Evolutionary conservation across 1,139 yeast genomes (phyloP), one percentile per base, ranked within the genome.

Genomic region (Wickerhamiella infanticola): DNA sequence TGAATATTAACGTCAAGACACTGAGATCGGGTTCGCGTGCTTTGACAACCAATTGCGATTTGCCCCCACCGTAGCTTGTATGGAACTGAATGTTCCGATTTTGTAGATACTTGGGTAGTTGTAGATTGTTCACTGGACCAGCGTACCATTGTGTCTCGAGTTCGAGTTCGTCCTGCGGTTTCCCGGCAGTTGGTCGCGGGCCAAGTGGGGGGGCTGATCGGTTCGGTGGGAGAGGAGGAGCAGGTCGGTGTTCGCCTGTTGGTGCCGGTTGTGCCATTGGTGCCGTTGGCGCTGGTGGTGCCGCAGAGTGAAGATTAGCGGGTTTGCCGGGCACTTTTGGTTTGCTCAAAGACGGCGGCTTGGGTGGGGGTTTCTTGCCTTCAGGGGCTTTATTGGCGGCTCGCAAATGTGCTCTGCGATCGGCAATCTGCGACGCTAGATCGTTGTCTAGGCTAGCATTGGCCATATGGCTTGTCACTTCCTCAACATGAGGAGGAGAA

Each of bases 131-230:
- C 37, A 39, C 13, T 11, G 47, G 45, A 26, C 5, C 25, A 4
- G 49, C 38, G 27, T 24, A 47, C 49, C 49, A 47, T 24, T 37
- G 41, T 3, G 47, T 42, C 13, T 24, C 18, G 3, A 47, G 46
- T 27, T 45, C 46, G 6, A 47, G 39, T 31, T 44, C 47, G 11
- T n/a, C 38, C 7, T 39, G 23, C 7, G 13, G 9, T 3, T 6
- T n/a, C 7, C 23, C n/a, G 7, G 37, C 8, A 5, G 26, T 13
- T n/a, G 41, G 24, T 4, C 29, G 24, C 5, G 33, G 11, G 5
- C 29, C 33, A 6, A 26, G 23, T 4, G 25, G 18, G 5, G 29
- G 27, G 3, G 40, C 23, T 8, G 40, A 11, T 3, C 29, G 4
- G 3, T 11, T 11, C 13, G 41, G 33, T 5, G 41, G 23, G 5